These are phyloP conservation scores for Pholiota adiposa DNA, from an alignment of 1,284 basidiomycete species.

Conservation along the genomic window DNA sequence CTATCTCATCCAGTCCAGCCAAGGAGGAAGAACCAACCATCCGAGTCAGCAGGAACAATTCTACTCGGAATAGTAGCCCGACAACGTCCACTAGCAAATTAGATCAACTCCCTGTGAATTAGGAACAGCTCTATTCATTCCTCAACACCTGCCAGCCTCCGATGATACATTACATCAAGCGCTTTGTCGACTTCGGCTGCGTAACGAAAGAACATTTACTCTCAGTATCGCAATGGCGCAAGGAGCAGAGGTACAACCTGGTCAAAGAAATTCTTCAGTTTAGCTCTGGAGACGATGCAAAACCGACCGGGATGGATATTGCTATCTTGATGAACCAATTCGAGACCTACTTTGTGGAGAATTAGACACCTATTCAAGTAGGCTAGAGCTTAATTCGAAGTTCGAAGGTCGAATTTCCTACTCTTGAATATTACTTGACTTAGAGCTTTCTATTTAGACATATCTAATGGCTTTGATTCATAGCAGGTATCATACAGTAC, in stretches of 20 bases:
- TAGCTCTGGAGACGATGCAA: background rate
- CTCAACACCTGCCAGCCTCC: slow-evolving; percentile 15
- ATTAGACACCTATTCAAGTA: background rate
- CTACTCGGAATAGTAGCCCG: no score
- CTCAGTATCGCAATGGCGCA: background rate
- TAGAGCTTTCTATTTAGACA: no score
- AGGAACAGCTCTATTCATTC: slow-evolving; percentile 2
- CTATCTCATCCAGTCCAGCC: no score
- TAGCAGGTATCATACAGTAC: no score
- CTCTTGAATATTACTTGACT: no score
- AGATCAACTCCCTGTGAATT: background rate
- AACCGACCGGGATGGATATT: background rate
- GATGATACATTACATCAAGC: slow-evolving; percentile 14
- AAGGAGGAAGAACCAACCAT: no score
- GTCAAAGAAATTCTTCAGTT: background rate
- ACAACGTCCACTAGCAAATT: no score
- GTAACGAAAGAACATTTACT: slow-evolving; percentile 4
- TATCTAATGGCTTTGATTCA: no score
- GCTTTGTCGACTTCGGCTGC: slow-evolving; percentile 18
- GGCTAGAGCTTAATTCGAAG: no score
- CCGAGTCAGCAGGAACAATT: no score
- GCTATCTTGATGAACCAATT: background rate
- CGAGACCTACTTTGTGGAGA: background rate
- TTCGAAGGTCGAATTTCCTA: no score
- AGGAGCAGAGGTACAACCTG: background rate